phyloP scores from a whole-genome alignment of 306 rosid species.

The Cicer arietinum region DNA sequence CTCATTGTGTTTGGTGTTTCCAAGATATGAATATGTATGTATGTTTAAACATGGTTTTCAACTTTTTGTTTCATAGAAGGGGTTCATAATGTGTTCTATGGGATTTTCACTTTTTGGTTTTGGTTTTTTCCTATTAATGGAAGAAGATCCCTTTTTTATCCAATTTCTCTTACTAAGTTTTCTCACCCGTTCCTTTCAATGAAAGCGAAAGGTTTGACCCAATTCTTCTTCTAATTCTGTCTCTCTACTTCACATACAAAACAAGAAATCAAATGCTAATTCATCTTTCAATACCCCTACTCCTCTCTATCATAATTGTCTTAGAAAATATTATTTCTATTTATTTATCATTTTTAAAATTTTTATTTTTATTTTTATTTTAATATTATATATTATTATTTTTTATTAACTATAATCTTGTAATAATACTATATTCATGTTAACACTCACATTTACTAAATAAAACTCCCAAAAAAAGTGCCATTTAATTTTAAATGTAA shows the following conservation, averaged over 20 bases:
- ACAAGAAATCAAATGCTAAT: not conserved
- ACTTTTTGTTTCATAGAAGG: slow-evolving; percentile 30
- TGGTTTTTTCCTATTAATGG: slow-evolving; percentile 68
- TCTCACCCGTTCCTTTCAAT: slow-evolving; percentile 84
- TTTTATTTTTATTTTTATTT: too few species aligned
- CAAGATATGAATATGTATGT: not conserved
- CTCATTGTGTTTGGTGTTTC: slow-evolving; percentile 43
- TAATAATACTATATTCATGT: too few species aligned
- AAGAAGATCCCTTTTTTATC: slow-evolving; percentile 75
- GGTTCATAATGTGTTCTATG: slow-evolving; percentile 53
- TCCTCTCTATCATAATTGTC: too few species aligned
- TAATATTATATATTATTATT: too few species aligned
- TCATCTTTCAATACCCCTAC: not conserved
- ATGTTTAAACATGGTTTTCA: too few species aligned
- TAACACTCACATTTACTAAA: too few species aligned
- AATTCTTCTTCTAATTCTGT: slow-evolving; percentile 22
- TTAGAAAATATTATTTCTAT: too few species aligned
- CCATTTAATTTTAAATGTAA: too few species aligned
- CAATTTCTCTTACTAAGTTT: slow-evolving; percentile 59
- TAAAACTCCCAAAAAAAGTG: too few species aligned
- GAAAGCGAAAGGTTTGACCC: slow-evolving; percentile 83
- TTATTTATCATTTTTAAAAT: too few species aligned
- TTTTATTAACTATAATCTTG: too few species aligned
- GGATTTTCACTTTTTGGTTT: slow-evolving; percentile 59
- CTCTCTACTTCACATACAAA: not conserved